Evolutionary conservation across 495 filamentous ascomycete species (phyloP), one percentile per base, ranked within the genome.

Genomic region (Lasiosphaeriaceae sp.): DNA sequence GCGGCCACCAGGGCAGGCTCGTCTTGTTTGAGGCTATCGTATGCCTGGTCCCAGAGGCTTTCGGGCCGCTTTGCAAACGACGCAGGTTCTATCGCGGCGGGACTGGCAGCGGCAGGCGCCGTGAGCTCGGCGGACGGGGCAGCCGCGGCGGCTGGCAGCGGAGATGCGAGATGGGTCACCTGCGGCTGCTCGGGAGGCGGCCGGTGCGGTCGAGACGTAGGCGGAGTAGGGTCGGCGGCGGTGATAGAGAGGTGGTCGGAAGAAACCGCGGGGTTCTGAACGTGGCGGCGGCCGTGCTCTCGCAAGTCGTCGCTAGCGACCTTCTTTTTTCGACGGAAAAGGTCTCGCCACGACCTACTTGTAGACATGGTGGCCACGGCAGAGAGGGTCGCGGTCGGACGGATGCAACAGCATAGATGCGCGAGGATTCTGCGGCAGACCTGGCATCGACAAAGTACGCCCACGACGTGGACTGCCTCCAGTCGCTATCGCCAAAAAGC

Each of bases 11-110:
- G 53, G 37, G 44, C 45, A 1, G 50, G 31, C 12, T 65, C 59
- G n/a, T 56, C 53, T 21, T 23, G 1, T 56, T 59, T 65, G 52
- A 65, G 55, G 7, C 17, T 22, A 37, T 65, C 51, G 35, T 65
- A 65, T 19, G 59, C 59, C 31, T 22, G 2, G n/a, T 59, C 48
- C 62, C 55, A 65, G 34, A 65, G 31, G 23, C 16, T 24, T 56
- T 34, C 20, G 24, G 52, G 55, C 31, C 31, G 31, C 31, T 35
- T 35, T 12, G 31, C 31, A 35, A 12, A 35, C 21, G 50, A 37
- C 23, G 26, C 39, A 19, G 20, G 44, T n/a, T 47, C 41, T 47
- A 20, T 26, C 3, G 22, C n/a, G 43, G 24, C 7, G 11, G 20
- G 9, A 48, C 9, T 2, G 9, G 21, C 24, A 48, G 21, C 21